These are phyloP conservation scores for Acacia confusa DNA, from an alignment of 306 rosid genomes.

Conservation along the genomic window DNA sequence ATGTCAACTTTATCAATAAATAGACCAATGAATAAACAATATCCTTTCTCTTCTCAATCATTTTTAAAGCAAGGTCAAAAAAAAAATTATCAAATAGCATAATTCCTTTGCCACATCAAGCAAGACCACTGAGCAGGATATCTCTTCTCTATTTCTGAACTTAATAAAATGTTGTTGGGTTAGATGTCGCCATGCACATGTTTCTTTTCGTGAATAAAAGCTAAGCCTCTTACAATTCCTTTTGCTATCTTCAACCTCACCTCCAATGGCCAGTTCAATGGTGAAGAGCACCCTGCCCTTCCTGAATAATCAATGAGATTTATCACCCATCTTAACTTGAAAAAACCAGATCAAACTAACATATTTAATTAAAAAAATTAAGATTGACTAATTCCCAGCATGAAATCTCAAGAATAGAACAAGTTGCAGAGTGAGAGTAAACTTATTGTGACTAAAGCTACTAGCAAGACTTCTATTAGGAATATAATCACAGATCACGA, in stretches of 20 bases:
- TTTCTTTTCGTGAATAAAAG: conserved; percentile 83
- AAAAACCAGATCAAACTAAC: neutral
- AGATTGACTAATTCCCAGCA: neutral
- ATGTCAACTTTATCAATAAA: too few species aligned
- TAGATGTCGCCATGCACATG: conserved; percentile 79
- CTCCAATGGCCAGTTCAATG: conserved; percentile 55
- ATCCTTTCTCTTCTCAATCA: too few species aligned
- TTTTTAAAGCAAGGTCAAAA: too few species aligned
- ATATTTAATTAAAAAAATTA: neutral
- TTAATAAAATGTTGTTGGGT: conserved; percentile 73
- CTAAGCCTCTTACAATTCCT: conserved; percentile 75
- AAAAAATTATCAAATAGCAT: too few species aligned
- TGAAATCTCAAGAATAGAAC: neutral
- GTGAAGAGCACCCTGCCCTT: conserved; percentile 59
- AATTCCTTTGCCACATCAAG: too few species aligned
- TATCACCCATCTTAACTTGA: neutral
- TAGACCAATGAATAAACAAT: too few species aligned
- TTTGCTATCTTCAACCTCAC: conserved; percentile 68
- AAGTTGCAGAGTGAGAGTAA: neutral
- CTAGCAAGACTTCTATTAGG: conserved; percentile 69
- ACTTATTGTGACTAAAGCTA: conserved; percentile 56
- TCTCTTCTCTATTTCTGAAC: conserved; percentile 69
- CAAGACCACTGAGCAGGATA: too few species aligned
- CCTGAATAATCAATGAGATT: conserved; percentile 41
- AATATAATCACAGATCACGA: conserved; percentile 68